Conservation (phyloP, 495 filamentous ascomycete genomes). For the Cercophora sp. region DNA sequence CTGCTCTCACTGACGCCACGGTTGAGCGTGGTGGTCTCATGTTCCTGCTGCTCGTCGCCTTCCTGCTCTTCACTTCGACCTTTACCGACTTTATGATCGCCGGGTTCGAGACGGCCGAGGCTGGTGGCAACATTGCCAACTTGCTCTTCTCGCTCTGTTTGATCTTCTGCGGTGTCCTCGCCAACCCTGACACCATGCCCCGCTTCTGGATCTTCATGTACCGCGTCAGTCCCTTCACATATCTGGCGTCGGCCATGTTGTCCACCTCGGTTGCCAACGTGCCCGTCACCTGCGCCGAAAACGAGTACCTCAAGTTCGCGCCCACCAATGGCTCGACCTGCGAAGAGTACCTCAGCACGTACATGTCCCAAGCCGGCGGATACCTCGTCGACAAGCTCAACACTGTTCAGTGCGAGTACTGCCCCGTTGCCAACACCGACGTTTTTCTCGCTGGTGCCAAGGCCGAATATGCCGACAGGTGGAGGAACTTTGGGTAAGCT, state of each 20-base stretch:
- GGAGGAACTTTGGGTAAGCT: slow-evolving; percentile 64
- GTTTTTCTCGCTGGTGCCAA: slow-evolving; percentile 51
- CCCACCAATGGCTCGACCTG: slow-evolving; percentile 55
- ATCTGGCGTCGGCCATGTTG: slow-evolving; percentile 63
- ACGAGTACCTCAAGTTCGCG: slow-evolving; percentile 56
- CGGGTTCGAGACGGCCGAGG: slow-evolving; percentile 62
- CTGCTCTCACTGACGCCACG: slow-evolving; percentile 52
- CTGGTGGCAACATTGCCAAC: slow-evolving; percentile 61
- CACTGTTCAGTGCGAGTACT: slow-evolving; percentile 57
- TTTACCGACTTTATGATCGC: slow-evolving; percentile 68
- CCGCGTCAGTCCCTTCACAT: slow-evolving; percentile 70
- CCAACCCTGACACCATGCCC: slow-evolving; percentile 56
- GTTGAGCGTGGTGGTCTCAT: slow-evolving; percentile 60
- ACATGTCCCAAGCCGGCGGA: slow-evolving; percentile 44
- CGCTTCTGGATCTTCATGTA: slow-evolving; percentile 88
- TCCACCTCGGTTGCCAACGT: slow-evolving; percentile 59
- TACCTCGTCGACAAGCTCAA: slow-evolving; percentile 50
- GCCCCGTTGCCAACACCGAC: slow-evolving; percentile 58
- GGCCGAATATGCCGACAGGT: slow-evolving; percentile 53
- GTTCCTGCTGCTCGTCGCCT: slow-evolving; percentile 61
- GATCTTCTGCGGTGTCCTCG: slow-evolving; percentile 74
- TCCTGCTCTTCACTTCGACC: slow-evolving; percentile 67
- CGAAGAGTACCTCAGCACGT: slow-evolving; percentile 51
- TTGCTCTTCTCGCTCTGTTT: slow-evolving; percentile 63
- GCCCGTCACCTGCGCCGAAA: slow-evolving; percentile 52